Base-by-base conservation (phyloP, 2,329 filamentous ascomycete genomes). In the Lizonia empirigonia region DNA sequence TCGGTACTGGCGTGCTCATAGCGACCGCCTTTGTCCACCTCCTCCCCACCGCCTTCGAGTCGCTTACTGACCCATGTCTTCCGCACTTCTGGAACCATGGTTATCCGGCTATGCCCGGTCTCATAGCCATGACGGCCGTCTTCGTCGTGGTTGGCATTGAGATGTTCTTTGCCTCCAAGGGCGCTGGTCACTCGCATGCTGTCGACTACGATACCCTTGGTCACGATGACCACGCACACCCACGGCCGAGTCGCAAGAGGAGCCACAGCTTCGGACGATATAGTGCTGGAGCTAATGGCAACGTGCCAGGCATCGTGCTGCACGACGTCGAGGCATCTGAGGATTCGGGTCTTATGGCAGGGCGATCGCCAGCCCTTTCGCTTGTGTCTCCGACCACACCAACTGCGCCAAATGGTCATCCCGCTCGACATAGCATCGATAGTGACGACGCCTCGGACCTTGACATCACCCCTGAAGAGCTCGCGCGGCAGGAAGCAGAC, bases 101-200 rank as follows among this genome's bases (percentile, higher is more conserved):
- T 44, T 75, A 75, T 42, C 54, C 71, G 47, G 68, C 72, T 41
- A 74, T 74, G 69, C 69, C 72, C 5, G 72, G 72, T 8, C 51
- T 75, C 7, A 67, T 75, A 40, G 72, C 72, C 37, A 75, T 75
- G 72, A 60, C 60, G 4, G 64, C 73, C 0, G 73, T 76, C 16
- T 75, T 77, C 52, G 77, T 89, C 4, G 91, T 97, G 3, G 90
- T 96, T 6, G 83, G 85, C 2, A 82, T 97, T 44, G 93, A 97
- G 73, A 96, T 94, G 76, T 91, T 91, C 70, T 86, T 97, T 61
- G 91, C 91, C 0, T 88, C 87, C 44, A 81, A 82, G 67, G 85
- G 85, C 5, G 84, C 83, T 7, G 78, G 78, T 13, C 84, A 86
- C 66, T 77, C 80, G 38, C 84, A 86, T 65, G 74, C 76, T 10